Evolutionary conservation across 305 asterid species (phyloP).

Genomic region (Stenogyne calaminthoides): DNA sequence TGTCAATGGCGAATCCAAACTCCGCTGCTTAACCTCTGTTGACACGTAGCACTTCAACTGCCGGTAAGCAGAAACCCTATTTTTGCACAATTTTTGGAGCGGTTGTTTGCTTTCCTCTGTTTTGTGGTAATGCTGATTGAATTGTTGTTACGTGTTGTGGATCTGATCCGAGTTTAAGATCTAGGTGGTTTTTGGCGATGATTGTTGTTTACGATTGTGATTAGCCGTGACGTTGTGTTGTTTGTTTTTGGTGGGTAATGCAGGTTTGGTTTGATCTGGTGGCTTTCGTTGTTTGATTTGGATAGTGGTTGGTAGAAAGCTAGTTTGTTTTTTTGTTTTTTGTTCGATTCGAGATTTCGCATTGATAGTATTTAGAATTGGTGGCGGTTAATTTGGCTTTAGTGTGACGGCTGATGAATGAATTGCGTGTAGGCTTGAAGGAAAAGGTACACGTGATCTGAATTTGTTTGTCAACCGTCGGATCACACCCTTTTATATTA

Average conservation of each 20-base stretch:
- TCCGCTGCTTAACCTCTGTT: constrained; percentile 40
- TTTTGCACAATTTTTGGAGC: neutral
- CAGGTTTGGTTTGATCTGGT: constrained; percentile 48
- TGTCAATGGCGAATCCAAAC: constrained; percentile 61
- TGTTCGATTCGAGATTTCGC: constrained; percentile 25
- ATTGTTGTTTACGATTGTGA: constrained; percentile 16
- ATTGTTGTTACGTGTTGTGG: constrained; percentile 34
- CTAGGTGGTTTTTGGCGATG: constrained; percentile 26
- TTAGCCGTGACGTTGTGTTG: constrained; percentile 29
- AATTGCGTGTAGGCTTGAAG: constrained; percentile 14
- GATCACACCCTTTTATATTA: constrained; percentile 29
- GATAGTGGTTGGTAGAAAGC: constrained; percentile 30
- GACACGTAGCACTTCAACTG: constrained; percentile 36
- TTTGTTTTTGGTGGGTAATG: constrained; percentile 31
- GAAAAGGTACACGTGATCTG: constrained; percentile 39
- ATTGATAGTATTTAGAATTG: constrained; percentile 27
- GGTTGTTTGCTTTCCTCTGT: constrained; percentile 6
- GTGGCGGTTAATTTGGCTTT: constrained; percentile 38
- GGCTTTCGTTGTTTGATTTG: constrained; percentile 30
- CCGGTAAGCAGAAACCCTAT: constrained; percentile 41
- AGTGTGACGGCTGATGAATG: constrained; percentile 36
- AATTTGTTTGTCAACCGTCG: constrained; percentile 20
- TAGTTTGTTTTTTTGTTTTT: constrained; percentile 9
- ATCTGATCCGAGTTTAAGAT: constrained; percentile 63
- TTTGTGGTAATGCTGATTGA: constrained; percentile 35